Percentiles rank a stretch among this genome's conserved stretches.
These are phyloP conservation scores for Lasiodiplodia hormozganensis DNA, from an alignment of 2,329 filamentous ascomycete species.

Conservation along the genomic window DNA sequence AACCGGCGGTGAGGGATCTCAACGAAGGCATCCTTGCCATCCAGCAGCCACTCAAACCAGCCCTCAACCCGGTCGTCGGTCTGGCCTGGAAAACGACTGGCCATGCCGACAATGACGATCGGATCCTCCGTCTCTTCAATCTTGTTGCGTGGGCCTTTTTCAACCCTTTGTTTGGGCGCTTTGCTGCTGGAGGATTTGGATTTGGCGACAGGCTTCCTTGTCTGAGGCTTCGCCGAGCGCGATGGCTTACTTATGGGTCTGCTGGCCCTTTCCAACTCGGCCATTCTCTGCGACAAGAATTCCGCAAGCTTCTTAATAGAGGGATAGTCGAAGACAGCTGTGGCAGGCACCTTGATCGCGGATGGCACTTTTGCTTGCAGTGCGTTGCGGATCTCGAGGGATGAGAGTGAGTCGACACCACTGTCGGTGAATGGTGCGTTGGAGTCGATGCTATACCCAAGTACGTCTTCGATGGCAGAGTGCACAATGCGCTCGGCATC, in stretches of 20 bases:
- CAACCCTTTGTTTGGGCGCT: too few species aligned
- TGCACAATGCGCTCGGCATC: too few species aligned
- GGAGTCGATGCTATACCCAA: background rate
- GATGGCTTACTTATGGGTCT: too few species aligned
- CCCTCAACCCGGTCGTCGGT: constrained; percentile 38
- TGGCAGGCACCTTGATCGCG: background rate
- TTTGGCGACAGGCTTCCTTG: too few species aligned
- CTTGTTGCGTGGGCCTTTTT: too few species aligned
- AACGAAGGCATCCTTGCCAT: constrained; percentile 38
- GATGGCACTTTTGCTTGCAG: background rate
- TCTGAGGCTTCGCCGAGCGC: too few species aligned
- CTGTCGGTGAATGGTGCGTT: background rate
- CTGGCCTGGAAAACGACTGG: constrained; percentile 38
- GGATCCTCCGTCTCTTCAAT: constrained; percentile 26
- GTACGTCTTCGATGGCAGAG: background rate
- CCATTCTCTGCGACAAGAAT: background rate
- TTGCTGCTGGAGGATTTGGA: too few species aligned
- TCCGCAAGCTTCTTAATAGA: background rate
- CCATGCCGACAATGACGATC: constrained; percentile 52
- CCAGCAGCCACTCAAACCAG: constrained; percentile 40
- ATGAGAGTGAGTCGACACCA: background rate
- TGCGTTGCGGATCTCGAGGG: background rate
- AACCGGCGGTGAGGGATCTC: constrained; percentile 41
- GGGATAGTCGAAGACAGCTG: background rate
- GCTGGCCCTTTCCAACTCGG: background rate